Base-by-base conservation (phyloP, 116 monocot genomes). In the Cymodocea nodosa region DNA sequence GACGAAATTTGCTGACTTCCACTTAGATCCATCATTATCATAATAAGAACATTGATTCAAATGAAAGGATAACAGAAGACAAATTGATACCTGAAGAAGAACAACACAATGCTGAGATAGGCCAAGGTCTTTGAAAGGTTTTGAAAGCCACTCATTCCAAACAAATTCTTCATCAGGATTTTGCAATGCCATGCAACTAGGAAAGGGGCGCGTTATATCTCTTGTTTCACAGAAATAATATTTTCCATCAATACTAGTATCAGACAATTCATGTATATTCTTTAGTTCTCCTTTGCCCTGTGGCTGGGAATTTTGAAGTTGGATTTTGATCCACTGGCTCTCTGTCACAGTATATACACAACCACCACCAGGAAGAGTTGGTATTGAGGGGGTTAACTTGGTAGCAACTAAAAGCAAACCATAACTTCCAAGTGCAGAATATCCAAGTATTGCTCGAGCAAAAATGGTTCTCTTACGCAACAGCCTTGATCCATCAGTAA, bases 111-210 rank as follows among this genome's bases (percentile, higher is more conserved):
- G 92, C 40, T 67, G 78, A 52, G 82, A 82, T 52, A 98, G 72
- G 5, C 92, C 92, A 76, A 92, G 86, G 60, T 98, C 98, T 71
- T 73, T 92, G 53, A 98, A 98, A 69, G 92, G 86, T 63, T 86
- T 98, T 16, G 89, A 89, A 62, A 98, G 75, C 86, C 92, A 98
- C 58, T 59, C 75, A 74, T 98, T 98, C 98, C 98, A 98, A 65
- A 98, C 88, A 82, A 98, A 98, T 69, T 98, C 98, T 44, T 68
- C 64, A 84, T 98, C 98, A 37, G 98, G 98, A 77, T 84, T 79
- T 37, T 76, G 74, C 23, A 69, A 70, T 73, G 74, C 67, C 79
- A 74, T 82, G 53, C 60, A 62, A 72, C 98, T 98, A 18, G 98
- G 98, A 72, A 98, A 98, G 5, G 98, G 89, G 1, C 86, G 75